Conservation (phyloP, 495 filamentous ascomycete genomes). For the Parathielavia hyrcaniae region DNA sequence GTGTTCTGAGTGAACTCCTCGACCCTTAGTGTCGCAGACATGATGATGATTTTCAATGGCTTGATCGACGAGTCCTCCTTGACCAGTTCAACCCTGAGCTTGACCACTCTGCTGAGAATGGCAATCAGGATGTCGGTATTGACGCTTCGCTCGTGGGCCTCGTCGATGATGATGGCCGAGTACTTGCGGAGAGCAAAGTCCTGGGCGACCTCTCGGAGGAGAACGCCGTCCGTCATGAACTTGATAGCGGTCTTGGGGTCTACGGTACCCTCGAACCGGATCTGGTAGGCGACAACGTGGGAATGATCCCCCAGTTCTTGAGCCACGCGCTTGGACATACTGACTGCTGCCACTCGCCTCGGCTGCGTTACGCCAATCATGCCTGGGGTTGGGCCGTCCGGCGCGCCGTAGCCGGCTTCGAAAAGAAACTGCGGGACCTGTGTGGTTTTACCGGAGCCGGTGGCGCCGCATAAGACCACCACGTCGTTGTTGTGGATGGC, state of each 20-base stretch:
- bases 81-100: conserved; percentile 49
- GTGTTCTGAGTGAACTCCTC: conserved; percentile 84
- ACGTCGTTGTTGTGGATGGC: conserved; percentile 82
- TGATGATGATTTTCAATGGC: conserved; percentile 90
- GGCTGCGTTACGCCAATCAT: conserved; percentile 96
- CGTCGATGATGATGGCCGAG: conserved; percentile 89
- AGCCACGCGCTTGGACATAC: conserved; percentile 87
- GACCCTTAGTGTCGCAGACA: conserved; percentile 91
- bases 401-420: conserved; percentile 85
- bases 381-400: conserved; percentile 69
- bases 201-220: conserved; percentile 82
- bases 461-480: conserved; percentile 90
- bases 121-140: conserved; percentile 97
- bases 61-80: conserved; percentile 49
- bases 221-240: conserved; percentile 98
- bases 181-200: conserved; percentile 92
- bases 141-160: conserved; percentile 94
- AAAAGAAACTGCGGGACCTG: conserved; percentile 94
- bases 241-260: conserved; percentile 86
- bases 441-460: conserved; percentile 95
- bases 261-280: conserved; percentile 84
- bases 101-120: conserved; percentile 88
- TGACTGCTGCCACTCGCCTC: conserved; percentile 84
- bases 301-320: conserved; percentile 71
- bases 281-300: conserved; percentile 78